phyloP scores from a whole-genome alignment of 805 yeast species.

The Ogataea thermomethanolica region DNA sequence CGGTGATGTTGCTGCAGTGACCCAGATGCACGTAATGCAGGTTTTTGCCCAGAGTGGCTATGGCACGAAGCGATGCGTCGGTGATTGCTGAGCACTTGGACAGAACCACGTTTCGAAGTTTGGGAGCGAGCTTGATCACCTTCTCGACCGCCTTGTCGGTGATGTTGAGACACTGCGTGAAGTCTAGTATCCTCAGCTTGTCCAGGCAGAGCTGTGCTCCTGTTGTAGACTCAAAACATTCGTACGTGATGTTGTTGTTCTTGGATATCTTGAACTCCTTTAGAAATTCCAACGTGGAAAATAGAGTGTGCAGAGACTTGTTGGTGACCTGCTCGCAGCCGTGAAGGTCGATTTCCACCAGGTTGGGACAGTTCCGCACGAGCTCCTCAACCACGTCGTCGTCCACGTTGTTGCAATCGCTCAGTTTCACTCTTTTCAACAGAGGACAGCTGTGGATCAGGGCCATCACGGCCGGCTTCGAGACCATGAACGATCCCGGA shows the following conservation, averaged over 20 bases:
- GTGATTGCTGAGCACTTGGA: constrained; percentile 88
- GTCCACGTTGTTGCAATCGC: constrained; percentile 63
- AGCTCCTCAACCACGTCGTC: constrained; percentile 59
- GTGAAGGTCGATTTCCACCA: constrained; percentile 88
- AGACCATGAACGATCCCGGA: constrained; percentile 73
- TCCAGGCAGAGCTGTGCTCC: constrained; percentile 43
- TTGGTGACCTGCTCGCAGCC: constrained; percentile 75
- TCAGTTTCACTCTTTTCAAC: constrained; percentile 78
- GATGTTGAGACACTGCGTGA: constrained; percentile 77
- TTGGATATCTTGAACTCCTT: constrained; percentile 82
- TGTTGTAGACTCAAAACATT: constrained; percentile 44
- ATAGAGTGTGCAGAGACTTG: constrained; percentile 51
- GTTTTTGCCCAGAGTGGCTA: constrained; percentile 71
- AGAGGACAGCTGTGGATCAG: constrained; percentile 64
- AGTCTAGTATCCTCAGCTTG: constrained; percentile 74
- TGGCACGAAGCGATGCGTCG: constrained; percentile 69
- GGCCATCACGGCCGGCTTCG: constrained; percentile 57
- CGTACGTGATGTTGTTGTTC: constrained; percentile 66
- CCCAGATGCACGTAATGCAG: constrained; percentile 91
- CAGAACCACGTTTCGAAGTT: constrained; percentile 79
- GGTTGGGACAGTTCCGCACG: constrained; percentile 67
- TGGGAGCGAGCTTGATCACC: constrained; percentile 75
- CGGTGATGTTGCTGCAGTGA: constrained; percentile 88
- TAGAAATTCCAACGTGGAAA: constrained; percentile 62
- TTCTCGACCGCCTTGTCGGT: constrained; percentile 76